These are phyloP conservation scores for Zygotorulaspora mrakii DNA, from an alignment of 1,139 yeast species.

Conservation along the genomic window DNA sequence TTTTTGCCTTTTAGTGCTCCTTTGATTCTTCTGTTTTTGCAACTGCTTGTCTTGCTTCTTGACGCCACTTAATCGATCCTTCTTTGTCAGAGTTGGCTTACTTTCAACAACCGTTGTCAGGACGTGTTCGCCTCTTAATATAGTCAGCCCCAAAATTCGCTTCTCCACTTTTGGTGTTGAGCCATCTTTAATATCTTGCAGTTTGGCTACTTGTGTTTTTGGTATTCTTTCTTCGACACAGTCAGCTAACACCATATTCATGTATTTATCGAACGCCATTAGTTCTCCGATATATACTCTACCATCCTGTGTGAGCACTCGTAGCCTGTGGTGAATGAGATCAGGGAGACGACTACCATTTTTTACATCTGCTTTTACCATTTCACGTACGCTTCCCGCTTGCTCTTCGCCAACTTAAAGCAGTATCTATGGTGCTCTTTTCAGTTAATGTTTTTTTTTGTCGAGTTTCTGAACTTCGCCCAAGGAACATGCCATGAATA, in stretches of 20 bases:
- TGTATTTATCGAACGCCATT: slow-evolving; percentile 82
- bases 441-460: too few relatives aligned
- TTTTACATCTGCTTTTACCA: slow-evolving; percentile 24
- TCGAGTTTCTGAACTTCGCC: background rate
- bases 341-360: slow-evolving; percentile 50
- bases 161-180: slow-evolving; percentile 40
- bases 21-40: slow-evolving; percentile 25
- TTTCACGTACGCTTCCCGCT: background rate
- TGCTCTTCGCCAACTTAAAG: too few relatives aligned
- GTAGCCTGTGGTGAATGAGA: slow-evolving; percentile 67
- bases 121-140: slow-evolving; percentile 84
- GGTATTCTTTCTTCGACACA: slow-evolving; percentile 81
- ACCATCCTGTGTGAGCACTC: slow-evolving; percentile 70
- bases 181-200: slow-evolving; percentile 37
- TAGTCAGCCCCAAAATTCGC: slow-evolving; percentile 73
- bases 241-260: slow-evolving; percentile 82
- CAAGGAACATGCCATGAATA: background rate
- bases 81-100: slow-evolving; percentile 53
- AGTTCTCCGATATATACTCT: slow-evolving; percentile 75
- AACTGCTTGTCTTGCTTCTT: slow-evolving; percentile 29
- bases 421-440: too few relatives aligned
- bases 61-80: slow-evolving; percentile 36
- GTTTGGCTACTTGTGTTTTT: slow-evolving; percentile 48
- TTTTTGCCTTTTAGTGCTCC: slow-evolving; percentile 14
- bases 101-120: slow-evolving; percentile 81